Evolutionary conservation across 768 basidiomycete species (phyloP), one percentile per base, ranked within the genome.

Genomic region (Termitomyces sp.): DNA sequence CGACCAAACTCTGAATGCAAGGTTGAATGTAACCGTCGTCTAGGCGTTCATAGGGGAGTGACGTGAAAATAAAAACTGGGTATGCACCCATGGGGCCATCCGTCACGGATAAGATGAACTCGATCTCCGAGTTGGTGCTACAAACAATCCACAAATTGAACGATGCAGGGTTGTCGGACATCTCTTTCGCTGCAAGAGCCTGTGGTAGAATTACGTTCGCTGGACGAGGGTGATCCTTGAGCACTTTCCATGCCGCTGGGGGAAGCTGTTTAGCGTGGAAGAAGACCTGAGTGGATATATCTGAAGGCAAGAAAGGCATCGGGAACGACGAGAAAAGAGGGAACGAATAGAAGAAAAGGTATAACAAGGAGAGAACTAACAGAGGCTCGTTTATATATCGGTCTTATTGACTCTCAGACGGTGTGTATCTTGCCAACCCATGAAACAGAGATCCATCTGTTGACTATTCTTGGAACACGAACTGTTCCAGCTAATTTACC

Each of bases 21-120:
- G 73, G 73, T 2, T 64, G 55, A 14, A 83, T 66, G 39, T 71
- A 69, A 1, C 74, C 64, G n/a, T 64, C 44, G 47, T 69, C 62
- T 32, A 89, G 75, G 5, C 61, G 58, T 16, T 71, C 68, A 64
- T 65, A 74, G 0, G 73, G 78, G 58, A 76, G 76, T 34, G 75
- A 73, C 26, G 75, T 80, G 65, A 77, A 81, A 30, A 91, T 74
- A 72, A 91, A 91, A 8, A 88, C 63, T 3, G 90, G 91, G 61
- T 91, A 88, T 47, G 73, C 65, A 1, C 82, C 88, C 50, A 87
- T 71, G 20, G 70, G 66, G 0, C 82, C 82, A 30, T 78, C 68
- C 0, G 86, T 88, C 62, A 82, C 83, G 12, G 87, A 80, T 4
- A 89, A 71, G 9, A 91, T 70, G 58, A 86, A 80, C 24, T 80